Evolutionary conservation across 305 asterid species (phyloP).

Genomic region (Fraxinus velutina): DNA sequence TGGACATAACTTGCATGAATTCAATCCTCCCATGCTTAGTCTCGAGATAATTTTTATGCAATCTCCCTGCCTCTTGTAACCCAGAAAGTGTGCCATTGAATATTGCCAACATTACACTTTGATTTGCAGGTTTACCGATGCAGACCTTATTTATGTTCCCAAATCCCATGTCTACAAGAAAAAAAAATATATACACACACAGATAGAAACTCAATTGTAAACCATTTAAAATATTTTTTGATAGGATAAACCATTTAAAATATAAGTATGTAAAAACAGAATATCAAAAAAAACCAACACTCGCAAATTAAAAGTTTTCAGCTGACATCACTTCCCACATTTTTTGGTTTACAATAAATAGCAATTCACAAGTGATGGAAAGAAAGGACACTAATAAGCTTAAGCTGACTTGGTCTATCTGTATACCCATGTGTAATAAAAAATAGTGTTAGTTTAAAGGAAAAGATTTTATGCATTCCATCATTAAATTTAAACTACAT

Average conservation of each 20-base stretch:
- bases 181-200: not conserved
- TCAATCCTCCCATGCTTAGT: slow-evolving; percentile 45
- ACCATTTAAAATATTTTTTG: too few relatives aligned
- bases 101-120: slow-evolving; percentile 52
- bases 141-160: slow-evolving; percentile 50
- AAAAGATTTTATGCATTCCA: not conserved
- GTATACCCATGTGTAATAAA: not conserved
- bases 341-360: not conserved
- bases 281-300: not conserved
- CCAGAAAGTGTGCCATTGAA: slow-evolving; percentile 58
- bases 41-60: slow-evolving; percentile 33
- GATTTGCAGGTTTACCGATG: slow-evolving; percentile 61
- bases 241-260: not conserved
- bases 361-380: not conserved
- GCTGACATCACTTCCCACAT: not conserved
- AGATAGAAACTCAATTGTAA: not conserved
- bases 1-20: slow-evolving; percentile 30
- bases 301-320: not conserved
- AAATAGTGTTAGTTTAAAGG: not conserved
- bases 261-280: not conserved
- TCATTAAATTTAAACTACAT: not conserved
- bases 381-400: not conserved
- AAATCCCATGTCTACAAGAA: slow-evolving; percentile 45
- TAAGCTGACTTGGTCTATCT: not conserved
- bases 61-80: slow-evolving; percentile 60